These are phyloP conservation scores for Scytalidium sp. DNA, from an alignment of 2,329 filamentous ascomycete genomes.

Conservation along the genomic window DNA sequence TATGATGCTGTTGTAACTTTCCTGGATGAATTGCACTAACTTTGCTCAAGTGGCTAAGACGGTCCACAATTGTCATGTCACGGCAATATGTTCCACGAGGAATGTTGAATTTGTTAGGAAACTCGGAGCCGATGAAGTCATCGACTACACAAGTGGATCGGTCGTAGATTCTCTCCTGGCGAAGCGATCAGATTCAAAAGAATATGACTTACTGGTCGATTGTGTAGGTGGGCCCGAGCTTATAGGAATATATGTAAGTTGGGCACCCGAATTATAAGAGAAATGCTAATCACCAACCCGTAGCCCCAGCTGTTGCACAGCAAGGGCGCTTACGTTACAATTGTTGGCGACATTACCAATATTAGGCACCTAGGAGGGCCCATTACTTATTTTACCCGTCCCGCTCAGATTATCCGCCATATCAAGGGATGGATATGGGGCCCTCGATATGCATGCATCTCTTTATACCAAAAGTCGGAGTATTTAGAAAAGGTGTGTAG, in stretches of 20 bases:
- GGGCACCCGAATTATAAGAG: not conserved
- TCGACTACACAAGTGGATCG: constrained; percentile 23
- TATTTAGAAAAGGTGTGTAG: constrained; percentile 15
- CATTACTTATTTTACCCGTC: constrained; percentile 22
- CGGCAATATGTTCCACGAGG: constrained; percentile 23
- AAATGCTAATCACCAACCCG: not conserved
- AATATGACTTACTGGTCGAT: constrained; percentile 23
- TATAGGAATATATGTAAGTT: constrained; percentile 18
- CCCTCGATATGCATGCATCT: constrained; percentile 23
- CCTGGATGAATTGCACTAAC: not conserved
- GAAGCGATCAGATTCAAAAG: not conserved
- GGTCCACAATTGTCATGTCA: constrained; percentile 24
- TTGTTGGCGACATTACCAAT: constrained; percentile 26
- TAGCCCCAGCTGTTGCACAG: constrained; percentile 20
- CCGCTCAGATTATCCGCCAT: constrained; percentile 19
- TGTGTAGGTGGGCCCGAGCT: constrained; percentile 19
- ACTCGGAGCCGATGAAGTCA: constrained; percentile 23
- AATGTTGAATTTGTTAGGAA: constrained; percentile 21
- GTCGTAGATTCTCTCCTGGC: constrained; percentile 14
- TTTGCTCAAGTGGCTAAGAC: constrained; percentile 20
- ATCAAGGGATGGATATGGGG: constrained; percentile 25
- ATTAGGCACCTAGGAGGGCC: constrained; percentile 20
- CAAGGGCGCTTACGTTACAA: constrained; percentile 24
- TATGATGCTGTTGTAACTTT: constrained; percentile 9
- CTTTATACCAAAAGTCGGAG: constrained; percentile 7